phyloP scores from a whole-genome alignment of 192 early-diverging fungal genomes.

The Coemansia sp. region DNA sequence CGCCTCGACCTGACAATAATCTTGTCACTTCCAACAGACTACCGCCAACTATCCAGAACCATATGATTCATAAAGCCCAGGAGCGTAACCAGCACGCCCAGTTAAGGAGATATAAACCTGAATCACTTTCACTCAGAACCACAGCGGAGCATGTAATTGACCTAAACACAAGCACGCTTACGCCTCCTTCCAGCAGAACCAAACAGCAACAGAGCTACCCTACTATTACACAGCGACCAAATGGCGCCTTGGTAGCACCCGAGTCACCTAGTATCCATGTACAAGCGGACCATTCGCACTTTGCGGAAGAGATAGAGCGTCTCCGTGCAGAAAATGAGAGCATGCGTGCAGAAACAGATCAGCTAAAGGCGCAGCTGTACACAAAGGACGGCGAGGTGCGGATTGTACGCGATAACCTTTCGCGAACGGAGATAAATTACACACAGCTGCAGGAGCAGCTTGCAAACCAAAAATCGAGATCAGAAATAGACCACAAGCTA shows the following conservation, averaged over 20 bases:
- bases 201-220: neutral
- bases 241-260: neutral
- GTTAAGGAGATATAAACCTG: constrained; percentile 14
- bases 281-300: neutral
- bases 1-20: constrained; percentile 10
- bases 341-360: constrained; percentile 24
- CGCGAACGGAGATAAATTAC: constrained; percentile 52
- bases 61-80: neutral
- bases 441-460: constrained; percentile 52
- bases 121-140: constrained; percentile 7
- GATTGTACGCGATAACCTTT: constrained; percentile 50
- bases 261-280: neutral
- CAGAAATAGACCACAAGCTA: constrained; percentile 8
- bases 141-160: neutral
- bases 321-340: constrained; percentile 36
- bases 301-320: constrained; percentile 25
- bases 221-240: neutral
- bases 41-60: neutral
- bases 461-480: constrained; percentile 27
- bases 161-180: constrained; percentile 8
- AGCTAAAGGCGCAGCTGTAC: constrained; percentile 37
- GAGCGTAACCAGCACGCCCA: constrained; percentile 12
- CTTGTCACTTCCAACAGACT: neutral
- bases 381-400: constrained; percentile 53
- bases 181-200: neutral